A percentile compares a stretch with the other conserved stretches of the same genome.
Conservation (phyloP, 371 early-diverging fungal genomes). For the Mucor plumbeus region DNA sequence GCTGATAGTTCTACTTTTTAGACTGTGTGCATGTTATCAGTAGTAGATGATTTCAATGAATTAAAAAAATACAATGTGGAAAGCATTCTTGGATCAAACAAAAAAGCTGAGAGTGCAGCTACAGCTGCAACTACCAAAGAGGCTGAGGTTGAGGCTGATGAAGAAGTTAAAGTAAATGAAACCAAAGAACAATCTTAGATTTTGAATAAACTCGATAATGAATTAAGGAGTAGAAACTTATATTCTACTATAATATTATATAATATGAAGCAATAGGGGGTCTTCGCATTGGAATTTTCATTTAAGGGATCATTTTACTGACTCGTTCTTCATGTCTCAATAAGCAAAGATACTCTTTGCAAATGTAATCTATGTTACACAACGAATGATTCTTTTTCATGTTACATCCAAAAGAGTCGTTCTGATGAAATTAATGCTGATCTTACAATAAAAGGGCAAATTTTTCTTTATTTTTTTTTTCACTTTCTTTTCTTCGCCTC, state of each 20-base stretch:
- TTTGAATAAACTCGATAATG: neutral
- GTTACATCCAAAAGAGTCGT: conserved; percentile 10
- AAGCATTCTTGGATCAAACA: conserved; percentile 47
- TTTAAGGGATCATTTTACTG: neutral
- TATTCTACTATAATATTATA: neutral
- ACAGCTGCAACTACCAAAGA: neutral
- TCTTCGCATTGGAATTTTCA: conserved; percentile 9
- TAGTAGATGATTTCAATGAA: conserved; percentile 66
- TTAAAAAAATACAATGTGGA: conserved; percentile 75
- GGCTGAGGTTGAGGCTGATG: conserved; percentile 4
- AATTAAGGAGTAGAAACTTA: neutral
- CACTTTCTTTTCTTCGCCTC: neutral
- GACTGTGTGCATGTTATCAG: conserved; percentile 77
- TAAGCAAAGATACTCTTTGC: neutral
- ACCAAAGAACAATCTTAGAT: neutral
- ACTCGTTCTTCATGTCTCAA: neutral
- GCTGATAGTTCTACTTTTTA: conserved; percentile 20
- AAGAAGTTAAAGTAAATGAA: neutral
- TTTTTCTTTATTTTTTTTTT: neutral
- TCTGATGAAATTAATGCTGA: conserved; percentile 7
- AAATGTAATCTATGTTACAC: conserved; percentile 6
- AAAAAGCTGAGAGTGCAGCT: neutral
- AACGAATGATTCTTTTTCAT: neutral
- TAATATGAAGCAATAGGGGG: neutral
- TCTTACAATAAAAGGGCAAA: neutral